Evolutionary conservation across 2,329 filamentous ascomycete genomes (phyloP), one percentile per base, ranked within the genome.

Genomic region (Magnaporthiopsis poae): DNA sequence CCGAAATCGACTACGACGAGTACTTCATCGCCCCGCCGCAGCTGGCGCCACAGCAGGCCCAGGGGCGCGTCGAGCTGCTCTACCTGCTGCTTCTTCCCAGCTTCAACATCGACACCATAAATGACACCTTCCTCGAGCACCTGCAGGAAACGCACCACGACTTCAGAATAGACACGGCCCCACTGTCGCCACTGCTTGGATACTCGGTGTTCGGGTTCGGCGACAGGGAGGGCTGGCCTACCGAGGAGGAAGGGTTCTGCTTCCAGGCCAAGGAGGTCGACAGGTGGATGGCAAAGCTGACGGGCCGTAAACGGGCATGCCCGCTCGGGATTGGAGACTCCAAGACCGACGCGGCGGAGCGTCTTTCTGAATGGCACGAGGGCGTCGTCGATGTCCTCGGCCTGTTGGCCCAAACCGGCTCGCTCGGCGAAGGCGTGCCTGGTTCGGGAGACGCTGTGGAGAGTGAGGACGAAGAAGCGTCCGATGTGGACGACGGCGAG

Each of bases 241-340:
- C 89, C 0, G 92, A 96, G 77, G 86, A 89, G 68, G 90, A 95
- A 71, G 94, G 94, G 0, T 99, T 93, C 78, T 97, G 94, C 75
- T 92, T 91, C 69, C 94, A 98, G 75, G 94, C 94, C 1, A 90
- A 89, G 73, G 89, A 96, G 71, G 82, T 96, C 3, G 94, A 99
- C 75, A 92, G 88, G 75, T 98, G 95, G 94, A 91, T 99, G 90
- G 92, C 94, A n/a, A 96, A 92, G 74, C 79, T 99, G 72, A 96
- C 93, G 0, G 89, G 86, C 1, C 86, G 89, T 69, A 96, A 94
- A 78, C 84, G 93, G 74, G 93, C 92, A 0, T 98, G 90, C 72
- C 94, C 94, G 0, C 80, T 98, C 8, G 95, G 95, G 5, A 88
- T 94, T 82, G 92, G 90, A 2, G 92, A 98, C 76, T 85, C 90